These are phyloP conservation scores for Pythium inflatum DNA, from an alignment of 352 stramenopile species.

Conservation along the genomic window DNA sequence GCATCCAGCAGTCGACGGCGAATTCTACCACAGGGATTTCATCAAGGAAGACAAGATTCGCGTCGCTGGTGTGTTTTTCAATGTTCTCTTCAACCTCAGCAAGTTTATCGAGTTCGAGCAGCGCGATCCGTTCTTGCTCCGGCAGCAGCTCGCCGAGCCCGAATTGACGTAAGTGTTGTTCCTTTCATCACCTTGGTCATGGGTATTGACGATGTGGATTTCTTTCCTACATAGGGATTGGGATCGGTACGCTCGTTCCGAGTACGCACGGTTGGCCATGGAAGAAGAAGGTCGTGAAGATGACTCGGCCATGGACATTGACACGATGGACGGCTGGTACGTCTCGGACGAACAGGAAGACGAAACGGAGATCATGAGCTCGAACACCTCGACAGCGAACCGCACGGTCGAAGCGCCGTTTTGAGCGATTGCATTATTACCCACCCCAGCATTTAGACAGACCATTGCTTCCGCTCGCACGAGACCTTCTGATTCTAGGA, in stretches of 20 bases:
- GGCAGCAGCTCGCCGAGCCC: conserved; percentile 90
- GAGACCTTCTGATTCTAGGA: too few relatives aligned
- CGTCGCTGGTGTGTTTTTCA: conserved; percentile 97
- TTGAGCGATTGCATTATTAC: conserved; percentile 16
- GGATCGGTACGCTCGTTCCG: conserved; percentile 96
- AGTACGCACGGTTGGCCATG: conserved; percentile 97
- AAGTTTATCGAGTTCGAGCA: conserved; percentile 99
- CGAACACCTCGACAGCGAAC: conserved; percentile 30
- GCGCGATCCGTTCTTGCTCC: conserved; percentile 96
- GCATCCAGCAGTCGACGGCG: conserved; percentile 73
- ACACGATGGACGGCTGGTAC: conserved; percentile 90
- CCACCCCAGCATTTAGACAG: conserved; percentile 27
- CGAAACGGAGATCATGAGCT: conserved; percentile 56
- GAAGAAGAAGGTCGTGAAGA: conserved; percentile 95
- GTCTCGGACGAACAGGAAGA: conserved; percentile 83
- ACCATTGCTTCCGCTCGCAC: too few relatives aligned
- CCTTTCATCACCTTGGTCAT: neutral
- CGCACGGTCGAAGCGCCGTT: conserved; percentile 80
- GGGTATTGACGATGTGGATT: neutral
- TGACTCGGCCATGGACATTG: conserved; percentile 87
- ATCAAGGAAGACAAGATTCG: conserved; percentile 87
- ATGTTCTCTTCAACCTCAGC: conserved; percentile 99
- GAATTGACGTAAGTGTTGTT: conserved; percentile 69
- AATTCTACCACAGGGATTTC: conserved; percentile 83
- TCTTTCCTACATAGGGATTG: conserved; percentile 85